Evolutionary conservation across 1,284 basidiomycete genomes (phyloP).

Genomic region (Crucibulum parvulum): DNA sequence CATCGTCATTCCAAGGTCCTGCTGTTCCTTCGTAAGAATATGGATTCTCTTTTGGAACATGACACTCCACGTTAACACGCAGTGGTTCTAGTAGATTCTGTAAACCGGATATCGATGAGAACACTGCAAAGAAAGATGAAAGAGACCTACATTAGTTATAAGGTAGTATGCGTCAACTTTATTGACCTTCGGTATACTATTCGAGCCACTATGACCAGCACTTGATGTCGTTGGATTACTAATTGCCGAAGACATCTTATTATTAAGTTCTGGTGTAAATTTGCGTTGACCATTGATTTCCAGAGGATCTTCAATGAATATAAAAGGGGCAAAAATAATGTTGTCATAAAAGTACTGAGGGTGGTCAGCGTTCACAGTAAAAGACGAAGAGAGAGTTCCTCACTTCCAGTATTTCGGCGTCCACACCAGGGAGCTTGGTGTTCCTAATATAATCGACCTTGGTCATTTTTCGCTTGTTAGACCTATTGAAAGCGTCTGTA

Average conservation of each 20-base stretch:
- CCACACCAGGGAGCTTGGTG: slow-evolving; percentile 87
- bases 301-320: slow-evolving; percentile 91
- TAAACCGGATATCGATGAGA: background rate
- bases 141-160: slow-evolving; percentile 72
- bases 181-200: slow-evolving; percentile 57
- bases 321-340: slow-evolving; percentile 93
- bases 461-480: slow-evolving; percentile 98
- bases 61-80: slow-evolving; percentile 73
- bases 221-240: slow-evolving; percentile 40
- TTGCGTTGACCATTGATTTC: slow-evolving; percentile 69
- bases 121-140: slow-evolving; percentile 5
- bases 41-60: slow-evolving; percentile 74
- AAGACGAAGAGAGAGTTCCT: slow-evolving; percentile 20
- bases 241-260: slow-evolving; percentile 47
- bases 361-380: background rate
- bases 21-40: slow-evolving; percentile 81
- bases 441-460: slow-evolving; percentile 94
- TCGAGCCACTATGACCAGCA: slow-evolving; percentile 27
- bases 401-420: slow-evolving; percentile 87
- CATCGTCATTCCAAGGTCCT: slow-evolving; percentile 72
- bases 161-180: slow-evolving; percentile 94
- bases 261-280: slow-evolving; percentile 49
- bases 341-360: slow-evolving; percentile 93
- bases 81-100: slow-evolving; percentile 66
- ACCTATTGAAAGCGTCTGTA: slow-evolving; percentile 98